Evolutionary conservation across 129 eudicot genomes (phyloP), one percentile per base, ranked within the genome.

Genomic region (Flaveria sonorensis): DNA sequence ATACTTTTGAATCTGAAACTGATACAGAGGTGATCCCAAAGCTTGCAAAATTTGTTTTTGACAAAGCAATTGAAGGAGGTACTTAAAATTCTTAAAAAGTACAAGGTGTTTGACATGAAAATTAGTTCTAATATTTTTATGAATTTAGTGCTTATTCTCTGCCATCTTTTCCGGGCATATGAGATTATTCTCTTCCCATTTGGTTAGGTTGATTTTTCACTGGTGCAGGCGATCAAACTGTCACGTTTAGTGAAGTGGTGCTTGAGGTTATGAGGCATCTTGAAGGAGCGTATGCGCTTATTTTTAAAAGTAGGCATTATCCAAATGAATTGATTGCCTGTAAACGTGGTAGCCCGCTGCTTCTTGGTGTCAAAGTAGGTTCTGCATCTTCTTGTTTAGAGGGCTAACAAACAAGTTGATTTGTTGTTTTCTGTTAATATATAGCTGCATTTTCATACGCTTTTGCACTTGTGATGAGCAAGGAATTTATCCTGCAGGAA

Each of bases 1-100:
- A 83, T 61, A 87, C 85, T 28, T 95, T 95, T 83, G 99, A 91
- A 82, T 95, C 99, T 63, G 99, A 95, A 61, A 95, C 99, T 24
- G 99, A 95, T 74, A 95, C 99, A 13, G 99, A 95, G 87, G 99
- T 95, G 60, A 95, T 95, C 70, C 99, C 99, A 10, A 95, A 95
- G 88, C 99, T 95, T 76, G 99, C 99, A 39, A 91, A 95, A 76
- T 95, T 86, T 85, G 92, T 95, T 53, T 95, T 83, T 82, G 99
- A 95, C 80, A 87, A 95, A 77, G 96, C 97, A 72, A 83, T 85
- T 80, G 97, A 88, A 85, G 99, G 86, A 91, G 89, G 96, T 89
- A 80, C 32, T 30, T 21, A 16, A 21, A 51, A 64, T 63, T 12
- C 18, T 50, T 28, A 30, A 19, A 15, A 9, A 30, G 15, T 21